Percentiles rank a stretch among this genome's conserved stretches.
Conservation (phyloP, 2,329 filamentous ascomycete species). For the Chrysoporthe puriensis region DNA sequence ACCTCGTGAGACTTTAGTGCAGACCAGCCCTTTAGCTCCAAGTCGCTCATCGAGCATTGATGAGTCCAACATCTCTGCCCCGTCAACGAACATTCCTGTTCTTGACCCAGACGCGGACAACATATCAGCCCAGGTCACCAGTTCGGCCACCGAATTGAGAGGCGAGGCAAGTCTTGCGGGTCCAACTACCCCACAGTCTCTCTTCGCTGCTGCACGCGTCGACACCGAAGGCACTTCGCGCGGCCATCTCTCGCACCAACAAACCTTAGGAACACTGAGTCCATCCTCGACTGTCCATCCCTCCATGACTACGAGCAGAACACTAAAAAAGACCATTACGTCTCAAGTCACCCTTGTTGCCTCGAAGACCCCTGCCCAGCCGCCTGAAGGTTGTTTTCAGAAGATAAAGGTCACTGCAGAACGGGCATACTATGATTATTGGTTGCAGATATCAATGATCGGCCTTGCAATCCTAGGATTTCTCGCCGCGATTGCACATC, state of each 20-base stretch:
- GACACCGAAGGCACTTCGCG: neutral
- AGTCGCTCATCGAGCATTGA: neutral
- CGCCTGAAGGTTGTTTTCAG: neutral
- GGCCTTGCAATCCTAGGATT: conserved; percentile 22
- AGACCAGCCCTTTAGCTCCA: neutral
- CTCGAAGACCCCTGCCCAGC: neutral
- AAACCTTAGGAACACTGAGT: neutral
- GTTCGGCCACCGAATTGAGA: neutral
- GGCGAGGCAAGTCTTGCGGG: neutral
- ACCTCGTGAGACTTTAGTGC: neutral
- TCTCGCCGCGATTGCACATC: conserved; percentile 24
- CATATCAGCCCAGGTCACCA: neutral
- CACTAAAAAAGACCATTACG: neutral
- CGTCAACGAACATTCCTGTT: neutral
- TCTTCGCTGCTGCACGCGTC: neutral
- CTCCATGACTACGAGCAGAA: neutral
- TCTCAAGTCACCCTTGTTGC: neutral
- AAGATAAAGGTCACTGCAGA: neutral
- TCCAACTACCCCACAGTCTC: neutral
- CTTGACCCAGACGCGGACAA: neutral
- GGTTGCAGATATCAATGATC: conserved; percentile 24
- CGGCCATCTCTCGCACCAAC: neutral
- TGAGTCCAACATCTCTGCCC: neutral
- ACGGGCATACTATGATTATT: neutral
- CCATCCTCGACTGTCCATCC: conserved; percentile 12